Base-by-base conservation (phyloP, 768 basidiomycete genomes). In the Tricholoma flavovirens region DNA sequence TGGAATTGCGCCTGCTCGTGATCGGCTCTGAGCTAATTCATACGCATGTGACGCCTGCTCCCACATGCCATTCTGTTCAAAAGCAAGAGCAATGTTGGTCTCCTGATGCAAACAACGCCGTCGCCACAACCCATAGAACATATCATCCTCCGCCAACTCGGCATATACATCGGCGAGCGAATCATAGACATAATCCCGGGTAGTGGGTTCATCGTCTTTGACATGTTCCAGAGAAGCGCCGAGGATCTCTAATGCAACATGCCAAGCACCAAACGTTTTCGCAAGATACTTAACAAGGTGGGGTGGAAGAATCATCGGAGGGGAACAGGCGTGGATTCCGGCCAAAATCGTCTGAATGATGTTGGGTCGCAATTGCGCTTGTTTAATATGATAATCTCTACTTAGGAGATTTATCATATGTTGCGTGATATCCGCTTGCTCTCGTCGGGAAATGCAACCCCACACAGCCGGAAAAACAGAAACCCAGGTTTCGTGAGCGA, bases 11-110 rank as follows among this genome's bases (percentile, higher is more conserved):
- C 93, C 92, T 3, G 82, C 77, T 46, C 93, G 80, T 7, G 93
- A 87, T 69, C 87, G 90, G 61, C 77, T 85, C 71, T 98, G 95
- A 1, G 95, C 97, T 22, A 76, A 73, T 71, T 99, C 97, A 70
- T 99, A 98, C 38, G 87, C 81, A 58, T 77, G 83, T 36, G 90
- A 83, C 0, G 97, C 94, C 64, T 94, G 87, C 29, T 91, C 88
- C 95, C 96, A 99, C 81, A 98, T 87, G 11, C 97, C 97, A 59
- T 90, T 90, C 69, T 99, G 97, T 71, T 99, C 97, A 62, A 88
- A 93, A 2, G 92, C 84, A 21, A 95, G 75, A 2, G 86, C 90
- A 11, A 84, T 79, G 59, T 96, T 97, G 15, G 95, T 98, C 63
- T 99, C 97, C 3, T 79, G 70, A 61, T 92, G 90, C n/a, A 93